These are phyloP conservation scores for Mycena polygramma DNA, from an alignment of 768 basidiomycete genomes.

Conservation along the genomic window DNA sequence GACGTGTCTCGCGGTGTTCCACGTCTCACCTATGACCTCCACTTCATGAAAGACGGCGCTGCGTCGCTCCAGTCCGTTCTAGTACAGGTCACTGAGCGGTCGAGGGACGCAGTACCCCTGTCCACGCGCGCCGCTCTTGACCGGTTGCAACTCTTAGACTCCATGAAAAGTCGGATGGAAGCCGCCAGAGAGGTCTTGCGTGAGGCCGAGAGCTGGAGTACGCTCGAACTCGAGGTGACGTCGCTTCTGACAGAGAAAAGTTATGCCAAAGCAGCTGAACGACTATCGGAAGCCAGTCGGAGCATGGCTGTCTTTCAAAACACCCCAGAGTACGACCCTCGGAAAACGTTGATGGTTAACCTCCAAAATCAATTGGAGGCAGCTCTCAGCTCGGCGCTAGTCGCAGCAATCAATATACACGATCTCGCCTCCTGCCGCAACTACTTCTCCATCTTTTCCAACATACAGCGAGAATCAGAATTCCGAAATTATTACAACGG, in stretches of 20 bases:
- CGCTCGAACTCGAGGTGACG: slow-evolving; percentile 92
- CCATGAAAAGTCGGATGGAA: slow-evolving; percentile 89
- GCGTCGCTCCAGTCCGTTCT: slow-evolving; percentile 79
- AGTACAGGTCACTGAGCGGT: slow-evolving; percentile 69
- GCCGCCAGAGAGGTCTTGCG: slow-evolving; percentile 88
- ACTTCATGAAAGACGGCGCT: slow-evolving; percentile 96
- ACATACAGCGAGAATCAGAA: slow-evolving; percentile 93
- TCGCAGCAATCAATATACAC: slow-evolving; percentile 85
- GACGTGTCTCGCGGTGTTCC: slow-evolving; percentile 94
- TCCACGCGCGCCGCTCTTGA: slow-evolving; percentile 79
- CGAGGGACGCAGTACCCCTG: slow-evolving; percentile 63
- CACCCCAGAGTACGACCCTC: slow-evolving; percentile 89
- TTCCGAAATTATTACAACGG: slow-evolving; percentile 97
- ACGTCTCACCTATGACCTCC: slow-evolving; percentile 93
- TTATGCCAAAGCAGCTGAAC: slow-evolving; percentile 92
- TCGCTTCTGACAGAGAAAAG: slow-evolving; percentile 82
- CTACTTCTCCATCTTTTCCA: slow-evolving; percentile 89
- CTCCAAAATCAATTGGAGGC: slow-evolving; percentile 97
- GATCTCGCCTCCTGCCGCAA: slow-evolving; percentile 81
- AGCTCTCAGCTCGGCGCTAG: slow-evolving; percentile 89
- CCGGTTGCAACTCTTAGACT: slow-evolving; percentile 84
- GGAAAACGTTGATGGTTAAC: slow-evolving; percentile 88
- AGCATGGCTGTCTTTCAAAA: slow-evolving; percentile 95
- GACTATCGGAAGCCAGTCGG: slow-evolving; percentile 89
- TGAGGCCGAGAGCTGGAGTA: slow-evolving; percentile 98